phyloP scores from a whole-genome alignment of 768 basidiomycete species.

The Russula lepida region DNA sequence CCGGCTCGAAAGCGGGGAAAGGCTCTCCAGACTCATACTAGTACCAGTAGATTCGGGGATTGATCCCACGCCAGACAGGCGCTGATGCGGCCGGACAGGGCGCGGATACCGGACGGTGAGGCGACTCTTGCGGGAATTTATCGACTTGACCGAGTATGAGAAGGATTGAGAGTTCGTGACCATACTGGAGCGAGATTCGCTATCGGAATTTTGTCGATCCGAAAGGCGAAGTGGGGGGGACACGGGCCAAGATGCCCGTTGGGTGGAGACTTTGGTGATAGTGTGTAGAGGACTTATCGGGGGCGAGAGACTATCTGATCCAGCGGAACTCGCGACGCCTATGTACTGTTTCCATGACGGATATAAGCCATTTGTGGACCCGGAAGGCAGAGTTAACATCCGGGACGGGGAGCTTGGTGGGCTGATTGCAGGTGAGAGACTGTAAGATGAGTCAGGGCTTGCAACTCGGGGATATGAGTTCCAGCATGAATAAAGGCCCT shows the following conservation, averaged over 20 bases:
- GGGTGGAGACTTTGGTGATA: background rate
- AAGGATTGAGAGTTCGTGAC: background rate
- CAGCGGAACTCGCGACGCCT: background rate
- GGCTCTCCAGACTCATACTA: background rate
- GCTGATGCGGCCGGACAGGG: background rate
- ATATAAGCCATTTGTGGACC: background rate
- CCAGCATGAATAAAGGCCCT: constrained; percentile 7
- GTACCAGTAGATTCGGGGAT: background rate
- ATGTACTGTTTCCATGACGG: background rate
- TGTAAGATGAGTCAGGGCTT: background rate
- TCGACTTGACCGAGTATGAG: constrained; percentile 2
- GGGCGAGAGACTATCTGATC: background rate
- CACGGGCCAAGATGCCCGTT: background rate
- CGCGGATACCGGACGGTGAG: constrained; percentile 2
- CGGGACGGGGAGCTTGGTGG: background rate
- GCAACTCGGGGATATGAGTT: background rate
- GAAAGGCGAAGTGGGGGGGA: background rate
- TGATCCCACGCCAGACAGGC: background rate
- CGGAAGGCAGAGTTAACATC: background rate
- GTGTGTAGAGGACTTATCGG: background rate
- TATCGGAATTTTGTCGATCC: background rate
- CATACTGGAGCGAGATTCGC: background rate
- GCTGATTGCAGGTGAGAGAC: background rate
- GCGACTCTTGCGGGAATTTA: constrained; percentile 13
- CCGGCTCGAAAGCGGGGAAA: background rate